phyloP scores from a whole-genome alignment of 805 yeast species.

The Spathaspora boniae region DNA sequence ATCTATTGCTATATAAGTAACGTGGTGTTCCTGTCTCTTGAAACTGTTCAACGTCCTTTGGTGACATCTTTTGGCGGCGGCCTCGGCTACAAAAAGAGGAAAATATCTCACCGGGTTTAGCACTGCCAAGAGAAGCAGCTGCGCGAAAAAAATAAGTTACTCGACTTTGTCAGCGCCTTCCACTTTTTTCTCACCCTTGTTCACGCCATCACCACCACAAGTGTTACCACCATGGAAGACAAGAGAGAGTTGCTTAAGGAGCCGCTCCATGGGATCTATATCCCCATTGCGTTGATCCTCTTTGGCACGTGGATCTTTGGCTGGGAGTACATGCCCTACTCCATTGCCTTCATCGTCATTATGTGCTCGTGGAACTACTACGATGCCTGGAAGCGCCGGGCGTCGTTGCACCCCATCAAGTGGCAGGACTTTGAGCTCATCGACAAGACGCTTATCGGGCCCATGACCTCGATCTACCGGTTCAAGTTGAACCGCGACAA shows the following conservation, averaged over 20 bases:
- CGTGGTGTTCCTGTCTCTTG: too few relatives aligned
- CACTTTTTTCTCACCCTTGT: too few relatives aligned
- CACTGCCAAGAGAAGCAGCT: too few relatives aligned
- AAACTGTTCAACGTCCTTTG: too few relatives aligned
- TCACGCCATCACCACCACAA: neutral
- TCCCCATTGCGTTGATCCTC: slow-evolving; percentile 60
- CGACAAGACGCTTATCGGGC: slow-evolving; percentile 71
- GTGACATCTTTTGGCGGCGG: too few relatives aligned
- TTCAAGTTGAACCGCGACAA: slow-evolving; percentile 60
- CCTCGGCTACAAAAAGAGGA: too few relatives aligned
- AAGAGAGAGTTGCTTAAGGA: slow-evolving; percentile 57
- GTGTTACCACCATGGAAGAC: slow-evolving; percentile 26
- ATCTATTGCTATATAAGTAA: too few relatives aligned
- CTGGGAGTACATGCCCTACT: slow-evolving; percentile 46
- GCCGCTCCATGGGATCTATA: slow-evolving; percentile 73
- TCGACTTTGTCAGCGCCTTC: too few relatives aligned
- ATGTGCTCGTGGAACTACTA: slow-evolving; percentile 32
- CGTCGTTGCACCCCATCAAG: slow-evolving; percentile 45
- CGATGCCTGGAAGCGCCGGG: slow-evolving; percentile 41
- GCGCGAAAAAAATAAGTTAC: too few relatives aligned
- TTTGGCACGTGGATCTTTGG: slow-evolving; percentile 59
- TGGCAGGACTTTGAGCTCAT: slow-evolving; percentile 68
- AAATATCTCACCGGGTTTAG: too few relatives aligned
- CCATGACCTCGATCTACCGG: slow-evolving; percentile 69
- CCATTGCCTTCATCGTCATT: slow-evolving; percentile 30